phyloP scores from a whole-genome alignment of 108 stramenopile genomes.

The Discostella stelligeroides region DNA sequence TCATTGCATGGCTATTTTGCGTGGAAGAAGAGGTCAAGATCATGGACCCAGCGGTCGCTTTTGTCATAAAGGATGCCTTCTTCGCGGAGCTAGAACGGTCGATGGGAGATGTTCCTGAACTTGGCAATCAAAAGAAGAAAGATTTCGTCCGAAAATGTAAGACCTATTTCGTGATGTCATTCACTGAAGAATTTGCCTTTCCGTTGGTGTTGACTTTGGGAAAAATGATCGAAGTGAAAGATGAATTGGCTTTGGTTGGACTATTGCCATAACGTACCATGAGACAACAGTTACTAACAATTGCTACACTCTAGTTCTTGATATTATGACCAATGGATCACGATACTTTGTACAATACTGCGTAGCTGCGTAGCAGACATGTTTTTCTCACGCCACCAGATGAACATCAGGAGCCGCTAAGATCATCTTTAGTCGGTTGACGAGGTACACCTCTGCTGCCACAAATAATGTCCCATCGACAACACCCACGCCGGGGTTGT shows the following conservation, averaged over 20 bases:
- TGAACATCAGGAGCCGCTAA: constrained; percentile 6
- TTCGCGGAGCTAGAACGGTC: constrained; percentile 25
- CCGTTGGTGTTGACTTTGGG: constrained; percentile 22
- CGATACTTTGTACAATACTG: too few species aligned
- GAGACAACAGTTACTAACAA: too few species aligned
- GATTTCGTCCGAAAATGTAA: constrained; percentile 22
- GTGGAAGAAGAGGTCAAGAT: constrained; percentile 25
- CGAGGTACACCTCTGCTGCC: constrained; percentile 13
- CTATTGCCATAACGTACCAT: background rate
- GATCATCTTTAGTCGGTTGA: constrained; percentile 9
- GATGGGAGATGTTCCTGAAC: constrained; percentile 35
- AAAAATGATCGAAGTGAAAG: constrained; percentile 23
- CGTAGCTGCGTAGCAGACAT: too few species aligned
- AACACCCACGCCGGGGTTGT: constrained; percentile 12
- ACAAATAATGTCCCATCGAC: background rate
- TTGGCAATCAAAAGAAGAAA: constrained; percentile 19
- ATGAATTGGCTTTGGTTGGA: constrained; percentile 15
- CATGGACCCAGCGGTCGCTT: constrained; percentile 11
- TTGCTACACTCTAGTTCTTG: too few species aligned
- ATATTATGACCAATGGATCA: too few species aligned
- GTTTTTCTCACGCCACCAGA: background rate
- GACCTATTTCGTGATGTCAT: constrained; percentile 19
- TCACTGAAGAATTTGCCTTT: constrained; percentile 36
- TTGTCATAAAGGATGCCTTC: constrained; percentile 37
- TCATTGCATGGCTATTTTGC: constrained; percentile 47